phyloP scores from a whole-genome alignment of 2,329 filamentous ascomycete genomes.

The Sphaerulina vaccinii region DNA sequence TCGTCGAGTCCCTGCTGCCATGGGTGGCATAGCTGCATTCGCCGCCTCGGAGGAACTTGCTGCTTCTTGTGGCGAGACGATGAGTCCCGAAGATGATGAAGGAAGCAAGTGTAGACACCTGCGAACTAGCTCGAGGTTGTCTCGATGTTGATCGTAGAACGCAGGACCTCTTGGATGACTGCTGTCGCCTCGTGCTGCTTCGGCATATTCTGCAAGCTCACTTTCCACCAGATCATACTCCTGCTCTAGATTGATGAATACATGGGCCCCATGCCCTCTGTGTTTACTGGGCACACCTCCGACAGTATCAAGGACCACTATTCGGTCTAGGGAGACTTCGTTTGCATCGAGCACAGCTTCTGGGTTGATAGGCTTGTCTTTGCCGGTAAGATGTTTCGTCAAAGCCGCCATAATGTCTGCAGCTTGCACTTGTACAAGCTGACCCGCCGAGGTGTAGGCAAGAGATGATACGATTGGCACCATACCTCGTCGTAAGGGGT shows the following conservation, averaged over 20 bases:
- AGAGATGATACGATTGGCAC: constrained; percentile 69
- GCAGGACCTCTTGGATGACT: constrained; percentile 13
- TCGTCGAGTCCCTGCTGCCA: constrained; percentile 51
- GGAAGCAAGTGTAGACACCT: constrained; percentile 73
- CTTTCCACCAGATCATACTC: constrained; percentile 71
- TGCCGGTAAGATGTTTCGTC: constrained; percentile 70
- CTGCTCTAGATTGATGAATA: constrained; percentile 92
- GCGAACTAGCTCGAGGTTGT: constrained; percentile 72
- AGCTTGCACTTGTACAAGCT: constrained; percentile 52
- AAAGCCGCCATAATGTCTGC: constrained; percentile 73
- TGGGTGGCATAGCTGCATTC: constrained; percentile 24
- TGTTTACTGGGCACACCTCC: constrained; percentile 75
- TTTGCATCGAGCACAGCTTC: not conserved
- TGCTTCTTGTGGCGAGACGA: constrained; percentile 83
- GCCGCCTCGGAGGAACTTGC: constrained; percentile 55
- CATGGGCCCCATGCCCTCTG: constrained; percentile 63
- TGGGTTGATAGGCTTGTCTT: constrained; percentile 38
- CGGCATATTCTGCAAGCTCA: constrained; percentile 43
- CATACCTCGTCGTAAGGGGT: constrained; percentile 64
- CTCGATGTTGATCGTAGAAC: constrained; percentile 52
- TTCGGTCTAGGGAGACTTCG: constrained; percentile 61
- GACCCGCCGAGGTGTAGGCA: constrained; percentile 56
- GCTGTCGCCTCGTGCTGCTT: constrained; percentile 23
- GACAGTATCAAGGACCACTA: constrained; percentile 84
- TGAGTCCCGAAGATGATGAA: constrained; percentile 78